Conservation (phyloP, 495 filamentous ascomycete genomes). For the Penicillium pulvis region DNA sequence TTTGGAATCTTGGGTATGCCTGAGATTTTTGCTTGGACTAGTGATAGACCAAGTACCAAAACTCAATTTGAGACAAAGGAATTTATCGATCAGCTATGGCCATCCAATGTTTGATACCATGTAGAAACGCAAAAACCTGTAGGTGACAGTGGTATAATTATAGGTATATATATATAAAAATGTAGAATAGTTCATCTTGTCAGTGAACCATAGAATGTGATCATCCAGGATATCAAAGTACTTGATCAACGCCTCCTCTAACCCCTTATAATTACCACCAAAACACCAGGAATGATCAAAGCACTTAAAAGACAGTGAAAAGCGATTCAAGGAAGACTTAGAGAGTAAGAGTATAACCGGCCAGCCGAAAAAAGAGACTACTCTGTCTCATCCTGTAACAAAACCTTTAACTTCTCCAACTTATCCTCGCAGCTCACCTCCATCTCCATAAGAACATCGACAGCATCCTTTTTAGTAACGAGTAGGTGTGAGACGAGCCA, state of each 20-base stretch:
- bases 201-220: neutral
- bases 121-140: neutral
- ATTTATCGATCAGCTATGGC: no score
- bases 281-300: neutral
- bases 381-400: slow-evolving; percentile 45
- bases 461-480: slow-evolving; percentile 49
- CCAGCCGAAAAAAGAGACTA: slow-evolving; percentile 7
- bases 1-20: slow-evolving; percentile 48
- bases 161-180: neutral
- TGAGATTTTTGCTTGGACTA: slow-evolving; percentile 15
- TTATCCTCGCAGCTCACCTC: slow-evolving; percentile 53
- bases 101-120: neutral
- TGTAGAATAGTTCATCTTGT: neutral
- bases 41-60: neutral
- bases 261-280: neutral
- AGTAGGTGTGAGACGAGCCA: slow-evolving; percentile 50
- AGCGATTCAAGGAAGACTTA: neutral
- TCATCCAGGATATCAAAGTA: neutral
- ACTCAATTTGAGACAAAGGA: no score
- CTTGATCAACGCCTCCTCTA: neutral
- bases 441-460: slow-evolving; percentile 51
- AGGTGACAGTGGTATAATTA: neutral
- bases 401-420: slow-evolving; percentile 45
- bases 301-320: neutral
- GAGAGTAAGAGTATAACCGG: neutral